Conservation (phyloP, 257 asterid genomes). For the Perilla frutescens region DNA sequence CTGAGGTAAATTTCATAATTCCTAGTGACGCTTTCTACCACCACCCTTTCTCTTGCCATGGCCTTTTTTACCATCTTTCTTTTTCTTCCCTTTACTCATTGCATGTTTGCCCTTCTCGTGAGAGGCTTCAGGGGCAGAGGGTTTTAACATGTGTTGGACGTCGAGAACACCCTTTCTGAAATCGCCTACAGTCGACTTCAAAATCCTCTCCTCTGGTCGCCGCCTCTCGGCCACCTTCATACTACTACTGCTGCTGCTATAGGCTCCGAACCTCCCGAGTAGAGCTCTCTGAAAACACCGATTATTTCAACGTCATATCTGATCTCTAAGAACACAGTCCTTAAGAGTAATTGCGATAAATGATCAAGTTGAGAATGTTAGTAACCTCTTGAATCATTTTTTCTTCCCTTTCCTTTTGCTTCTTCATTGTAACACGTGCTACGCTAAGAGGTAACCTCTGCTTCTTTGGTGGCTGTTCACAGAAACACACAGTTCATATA, state of each 20-base stretch:
- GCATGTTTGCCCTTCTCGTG: conserved; percentile 34
- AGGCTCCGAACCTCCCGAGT: conserved; percentile 68
- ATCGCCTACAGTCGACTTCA: conserved; percentile 70
- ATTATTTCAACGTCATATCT: background rate
- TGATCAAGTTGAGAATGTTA: conserved; percentile 7
- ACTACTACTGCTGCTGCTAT: conserved; percentile 43
- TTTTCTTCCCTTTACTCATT: conserved; percentile 55
- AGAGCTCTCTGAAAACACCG: conserved; percentile 54
- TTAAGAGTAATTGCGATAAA: background rate
- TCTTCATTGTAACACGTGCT: conserved; percentile 78
- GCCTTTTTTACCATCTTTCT: conserved; percentile 61
- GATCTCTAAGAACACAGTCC: background rate
- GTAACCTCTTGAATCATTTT: conserved; percentile 69
- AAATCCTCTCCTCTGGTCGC: conserved; percentile 67
- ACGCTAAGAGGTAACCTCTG: conserved; percentile 91
- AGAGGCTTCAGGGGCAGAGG: conserved; percentile 53
- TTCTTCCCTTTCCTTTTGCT: conserved; percentile 80
- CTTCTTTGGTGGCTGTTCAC: conserved; percentile 69
- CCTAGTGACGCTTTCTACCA: conserved; percentile 61
- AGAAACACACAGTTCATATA: conserved; percentile 2
- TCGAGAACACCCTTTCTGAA: conserved; percentile 89
- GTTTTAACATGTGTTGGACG: conserved; percentile 61
- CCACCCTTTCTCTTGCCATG: conserved; percentile 59
- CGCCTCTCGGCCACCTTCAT: conserved; percentile 53
- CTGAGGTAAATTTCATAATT: background rate